Evolutionary conservation across 2,329 filamentous ascomycete genomes (phyloP).

Genomic region (Trichoderma polysporum): DNA sequence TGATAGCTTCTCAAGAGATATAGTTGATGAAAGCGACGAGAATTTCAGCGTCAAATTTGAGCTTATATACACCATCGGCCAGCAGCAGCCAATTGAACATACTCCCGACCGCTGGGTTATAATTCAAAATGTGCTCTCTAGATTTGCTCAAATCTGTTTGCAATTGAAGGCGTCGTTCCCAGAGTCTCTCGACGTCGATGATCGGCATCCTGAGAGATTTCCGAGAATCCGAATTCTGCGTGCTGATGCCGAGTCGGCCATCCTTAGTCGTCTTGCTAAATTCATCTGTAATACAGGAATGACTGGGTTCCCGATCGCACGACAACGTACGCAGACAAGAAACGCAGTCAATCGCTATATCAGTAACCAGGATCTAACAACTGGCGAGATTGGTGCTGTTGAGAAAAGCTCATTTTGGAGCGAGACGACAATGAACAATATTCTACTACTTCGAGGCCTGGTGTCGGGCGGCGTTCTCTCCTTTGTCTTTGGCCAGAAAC

Average conservation of each 20-base stretch:
- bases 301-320: conserved; percentile 41
- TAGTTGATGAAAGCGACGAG: conserved; percentile 66
- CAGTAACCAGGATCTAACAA: not conserved
- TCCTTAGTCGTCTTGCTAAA: conserved; percentile 34
- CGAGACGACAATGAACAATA: conserved; percentile 32
- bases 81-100: conserved; percentile 50
- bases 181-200: conserved; percentile 43
- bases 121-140: conserved; percentile 54
- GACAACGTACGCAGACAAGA: conserved; percentile 6
- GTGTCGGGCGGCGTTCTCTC: conserved; percentile 54
- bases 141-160: conserved; percentile 32
- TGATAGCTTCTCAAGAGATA: conserved; percentile 49
- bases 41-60: conserved; percentile 61
- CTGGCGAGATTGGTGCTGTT: not conserved
- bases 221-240: conserved; percentile 51
- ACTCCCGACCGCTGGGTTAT: conserved; percentile 45
- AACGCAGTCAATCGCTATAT: not conserved
- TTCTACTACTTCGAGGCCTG: conserved; percentile 55
- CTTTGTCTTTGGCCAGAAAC: conserved; percentile 55
- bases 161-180: conserved; percentile 35
- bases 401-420: conserved; percentile 35
- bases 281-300: conserved; percentile 46
- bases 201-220: conserved; percentile 39
- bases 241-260: conserved; percentile 30
- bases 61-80: conserved; percentile 61